A percentile compares a stretch with the other conserved stretches of the same genome.
phyloP scores from a whole-genome alignment of 2,329 filamentous ascomycete species.

The Venturia effusa region DNA sequence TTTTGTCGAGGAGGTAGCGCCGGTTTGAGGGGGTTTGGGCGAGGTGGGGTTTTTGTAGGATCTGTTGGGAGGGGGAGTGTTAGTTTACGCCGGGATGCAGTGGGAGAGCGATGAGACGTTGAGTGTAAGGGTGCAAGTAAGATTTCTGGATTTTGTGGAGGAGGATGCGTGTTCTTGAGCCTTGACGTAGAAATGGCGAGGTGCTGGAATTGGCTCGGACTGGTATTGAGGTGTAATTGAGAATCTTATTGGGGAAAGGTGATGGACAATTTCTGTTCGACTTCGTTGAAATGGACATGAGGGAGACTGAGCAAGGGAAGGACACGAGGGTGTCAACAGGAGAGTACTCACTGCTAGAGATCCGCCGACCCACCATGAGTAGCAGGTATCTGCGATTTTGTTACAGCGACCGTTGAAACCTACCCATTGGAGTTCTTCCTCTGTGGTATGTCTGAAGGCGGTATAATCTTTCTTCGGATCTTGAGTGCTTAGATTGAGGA shows the following conservation, averaged over 20 bases:
- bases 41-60: slow-evolving; percentile 35
- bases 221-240: neutral
- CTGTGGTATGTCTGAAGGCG: slow-evolving; percentile 19
- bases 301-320: slow-evolving; percentile 12
- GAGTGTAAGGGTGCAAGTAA: too few relatives aligned
- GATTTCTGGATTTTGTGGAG: neutral
- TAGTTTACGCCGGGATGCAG: too few relatives aligned
- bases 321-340: slow-evolving; percentile 6
- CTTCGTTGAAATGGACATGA: too few relatives aligned
- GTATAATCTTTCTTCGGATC: slow-evolving; percentile 15
- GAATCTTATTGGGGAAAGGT: neutral
- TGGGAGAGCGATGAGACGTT: too few relatives aligned
- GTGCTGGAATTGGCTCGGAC: neutral
- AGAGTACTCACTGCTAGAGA: slow-evolving; percentile 38
- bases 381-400: slow-evolving; percentile 91
- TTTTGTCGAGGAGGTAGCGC: slow-evolving; percentile 69
- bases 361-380: slow-evolving; percentile 81
- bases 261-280: too few relatives aligned
- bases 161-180: neutral
- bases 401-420: slow-evolving; percentile 88
- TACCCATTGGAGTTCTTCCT: slow-evolving; percentile 50
- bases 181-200: neutral
- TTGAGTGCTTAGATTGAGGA: slow-evolving; percentile 23
- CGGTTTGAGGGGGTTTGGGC: slow-evolving; percentile 27
- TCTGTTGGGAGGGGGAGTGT: slow-evolving; percentile 26